Percentiles rank a stretch among this genome's conserved stretches.
Evolutionary conservation across 148 eudicot genomes (phyloP).

Genomic region (Tetragonia tetragonoides): DNA sequence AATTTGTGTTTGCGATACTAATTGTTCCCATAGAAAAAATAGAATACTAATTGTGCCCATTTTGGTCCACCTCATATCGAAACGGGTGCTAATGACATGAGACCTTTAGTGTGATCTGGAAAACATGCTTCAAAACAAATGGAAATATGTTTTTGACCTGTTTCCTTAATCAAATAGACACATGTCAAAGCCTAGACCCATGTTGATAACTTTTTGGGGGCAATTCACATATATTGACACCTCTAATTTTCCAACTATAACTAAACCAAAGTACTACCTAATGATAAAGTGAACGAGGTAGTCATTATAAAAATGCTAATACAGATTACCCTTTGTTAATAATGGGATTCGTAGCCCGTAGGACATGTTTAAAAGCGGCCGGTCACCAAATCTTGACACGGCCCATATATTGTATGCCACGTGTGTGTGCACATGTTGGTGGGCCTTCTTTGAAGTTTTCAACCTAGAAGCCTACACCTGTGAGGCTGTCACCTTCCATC

Average conservation of each 20-base stretch:
- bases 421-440: conserved; percentile 11
- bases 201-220: background rate
- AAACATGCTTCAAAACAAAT: background rate
- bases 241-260: background rate
- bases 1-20: no score
- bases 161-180: background rate
- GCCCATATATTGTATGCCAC: conserved; percentile 3
- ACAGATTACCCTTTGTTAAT: background rate
- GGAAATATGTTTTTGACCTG: background rate
- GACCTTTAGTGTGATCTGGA: background rate
- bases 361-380: background rate
- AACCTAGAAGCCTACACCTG: background rate
- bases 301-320: background rate
- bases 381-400: background rate
- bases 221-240: background rate
- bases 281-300: background rate
- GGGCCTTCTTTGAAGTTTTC: background rate
- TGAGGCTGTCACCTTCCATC: background rate
- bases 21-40: no score
- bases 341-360: no score
- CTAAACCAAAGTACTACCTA: background rate
- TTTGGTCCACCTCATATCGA: no score
- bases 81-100: background rate
- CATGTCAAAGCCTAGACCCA: background rate
- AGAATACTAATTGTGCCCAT: no score